phyloP scores from a whole-genome alignment of 257 asterid genomes.

The Vinca minor region DNA sequence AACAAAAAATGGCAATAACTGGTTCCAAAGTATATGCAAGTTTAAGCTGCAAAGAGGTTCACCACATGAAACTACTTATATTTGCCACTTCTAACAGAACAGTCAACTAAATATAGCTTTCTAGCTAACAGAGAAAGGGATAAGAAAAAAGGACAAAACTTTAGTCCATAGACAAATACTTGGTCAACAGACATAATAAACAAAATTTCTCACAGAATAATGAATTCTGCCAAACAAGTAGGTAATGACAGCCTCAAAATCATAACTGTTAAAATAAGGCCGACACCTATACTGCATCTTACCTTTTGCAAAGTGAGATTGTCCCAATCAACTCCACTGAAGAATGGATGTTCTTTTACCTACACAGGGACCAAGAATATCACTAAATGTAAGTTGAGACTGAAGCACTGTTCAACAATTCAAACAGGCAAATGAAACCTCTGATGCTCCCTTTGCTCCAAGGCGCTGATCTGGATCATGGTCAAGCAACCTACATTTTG shows the following conservation, averaged over 20 bases:
- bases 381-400: background rate
- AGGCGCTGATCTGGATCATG: constrained; percentile 79
- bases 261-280: background rate
- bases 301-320: constrained; percentile 82
- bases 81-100: too few species aligned
- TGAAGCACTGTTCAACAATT: background rate
- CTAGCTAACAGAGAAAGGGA: too few species aligned
- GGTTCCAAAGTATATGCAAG: too few species aligned
- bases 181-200: background rate
- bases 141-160: background rate
- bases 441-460: constrained; percentile 87
- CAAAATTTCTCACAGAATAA: background rate
- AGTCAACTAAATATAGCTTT: too few species aligned
- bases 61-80: too few species aligned
- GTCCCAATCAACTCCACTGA: constrained; percentile 92
- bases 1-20: too few species aligned
- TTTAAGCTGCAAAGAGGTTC: too few species aligned
- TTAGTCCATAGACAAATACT: background rate
- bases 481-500: constrained; percentile 53
- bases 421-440: constrained; percentile 39
- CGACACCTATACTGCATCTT: constrained; percentile 18
- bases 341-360: constrained; percentile 85
- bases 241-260: background rate
- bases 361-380: constrained; percentile 27
- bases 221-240: background rate